These are phyloP conservation scores for Daldinia decipiens DNA, from an alignment of 495 filamentous ascomycete genomes.

Conservation along the genomic window DNA sequence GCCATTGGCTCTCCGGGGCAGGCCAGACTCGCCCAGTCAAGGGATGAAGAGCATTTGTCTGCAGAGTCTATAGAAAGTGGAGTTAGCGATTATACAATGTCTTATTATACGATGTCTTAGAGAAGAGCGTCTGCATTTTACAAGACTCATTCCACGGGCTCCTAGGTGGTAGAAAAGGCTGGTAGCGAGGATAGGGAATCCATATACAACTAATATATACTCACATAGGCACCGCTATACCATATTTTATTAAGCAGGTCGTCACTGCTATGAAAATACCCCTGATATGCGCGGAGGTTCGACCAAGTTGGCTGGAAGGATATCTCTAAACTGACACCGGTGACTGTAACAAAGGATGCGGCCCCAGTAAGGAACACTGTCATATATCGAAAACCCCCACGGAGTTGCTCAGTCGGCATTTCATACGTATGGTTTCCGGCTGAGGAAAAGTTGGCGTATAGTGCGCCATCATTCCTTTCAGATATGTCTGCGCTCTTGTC, in stretches of 20 bases:
- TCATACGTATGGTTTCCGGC: conserved; percentile 55
- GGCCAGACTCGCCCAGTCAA: conserved; percentile 64
- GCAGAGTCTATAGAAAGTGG: conserved; percentile 55
- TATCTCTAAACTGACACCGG: conserved; percentile 60
- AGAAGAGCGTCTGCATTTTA: neutral
- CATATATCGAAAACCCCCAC: conserved; percentile 71
- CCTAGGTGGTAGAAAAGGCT: neutral
- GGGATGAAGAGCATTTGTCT: conserved; percentile 66
- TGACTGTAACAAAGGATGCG: conserved; percentile 51
- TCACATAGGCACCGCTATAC: conserved; percentile 69
- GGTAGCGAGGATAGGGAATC: neutral
- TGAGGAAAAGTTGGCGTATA: conserved; percentile 62
- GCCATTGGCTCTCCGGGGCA: conserved; percentile 62
- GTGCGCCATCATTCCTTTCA: conserved; percentile 61
- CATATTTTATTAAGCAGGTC: conserved; percentile 69
- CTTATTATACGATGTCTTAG: neutral
- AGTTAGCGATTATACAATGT: conserved; percentile 10
- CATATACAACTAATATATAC: neutral
- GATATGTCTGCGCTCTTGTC: conserved; percentile 68
- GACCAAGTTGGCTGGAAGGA: conserved; percentile 73
- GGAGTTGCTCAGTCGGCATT: conserved; percentile 64
- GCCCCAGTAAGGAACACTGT: conserved; percentile 63
- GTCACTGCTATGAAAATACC: conserved; percentile 70
- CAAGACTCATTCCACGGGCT: neutral
- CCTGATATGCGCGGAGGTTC: conserved; percentile 69